Base-by-base conservation (phyloP, 371 early-diverging fungal genomes). In the Syncephalastrum racemosum region DNA sequence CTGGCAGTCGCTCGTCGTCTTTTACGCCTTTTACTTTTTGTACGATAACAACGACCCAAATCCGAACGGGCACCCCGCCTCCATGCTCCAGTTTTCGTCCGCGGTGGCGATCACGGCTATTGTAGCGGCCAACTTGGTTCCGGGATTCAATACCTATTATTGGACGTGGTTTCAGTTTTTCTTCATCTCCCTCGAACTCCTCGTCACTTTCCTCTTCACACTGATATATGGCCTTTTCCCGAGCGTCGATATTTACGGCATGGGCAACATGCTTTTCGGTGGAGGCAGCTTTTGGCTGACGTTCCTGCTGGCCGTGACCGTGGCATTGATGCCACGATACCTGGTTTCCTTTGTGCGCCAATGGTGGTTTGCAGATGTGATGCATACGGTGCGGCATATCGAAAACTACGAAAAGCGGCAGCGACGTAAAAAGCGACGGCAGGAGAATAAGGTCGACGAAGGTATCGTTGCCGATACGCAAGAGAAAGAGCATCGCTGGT, bases 271-370 rank as follows among this genome's bases (percentile, higher is more conserved):
- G 51, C 73, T 92, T 13, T 86, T 85, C 62, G 63, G 77, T 6
- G 71, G 79, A 12, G 70, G 85, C 10, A 66, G 73, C 0, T 95
- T 95, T 57, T 96, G 93, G 90, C 67, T 91, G 50, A 81, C 81
- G 18, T 55, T 84, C 24, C 46, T 81, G 12, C 52, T 89, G 15
- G 52, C 83, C 0, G 70, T 89, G 19, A 70, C 86, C 0, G 53
- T 84, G 0, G 82, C 88, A 0, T 70, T 92, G 45, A 59, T 90
- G 27, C 87, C 90, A 4, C 77, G 90, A 2, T 93, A 75, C 64
- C 45, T 79, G 0, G 59, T 81, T 18, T 63, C 79, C 20, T 89
- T 84, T 65, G 67, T 83, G 41, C 79, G 73, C 59, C 81, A 81
- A 58, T 82, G 84, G 72, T 83, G 79, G 78, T 79, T 63, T 43